Conservation (phyloP, 495 filamentous ascomycete genomes). For the Staphylotrichum tortipilum region DNA sequence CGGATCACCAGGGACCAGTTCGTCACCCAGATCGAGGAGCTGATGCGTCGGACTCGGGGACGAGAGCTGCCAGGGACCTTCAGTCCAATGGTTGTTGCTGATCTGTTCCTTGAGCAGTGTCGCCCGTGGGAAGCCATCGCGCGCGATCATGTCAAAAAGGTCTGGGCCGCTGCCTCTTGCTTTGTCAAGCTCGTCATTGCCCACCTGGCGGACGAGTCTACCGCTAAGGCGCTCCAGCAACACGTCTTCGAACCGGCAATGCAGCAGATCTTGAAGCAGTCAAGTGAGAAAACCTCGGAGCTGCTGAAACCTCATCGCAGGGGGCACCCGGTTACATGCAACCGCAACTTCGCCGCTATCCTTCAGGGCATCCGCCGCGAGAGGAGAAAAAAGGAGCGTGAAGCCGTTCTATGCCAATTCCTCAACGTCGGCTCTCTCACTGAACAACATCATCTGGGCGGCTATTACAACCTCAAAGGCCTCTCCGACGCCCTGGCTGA, state of each 20-base stretch:
- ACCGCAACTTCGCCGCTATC: conserved; percentile 45
- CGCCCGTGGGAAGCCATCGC: conserved; percentile 30
- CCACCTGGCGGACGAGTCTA: conserved; percentile 24
- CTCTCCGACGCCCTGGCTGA: conserved; percentile 23
- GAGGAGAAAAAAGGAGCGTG: conserved; percentile 16
- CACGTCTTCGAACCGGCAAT: conserved; percentile 27
- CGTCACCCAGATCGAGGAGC: conserved; percentile 23
- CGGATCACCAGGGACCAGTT: conserved; percentile 20
- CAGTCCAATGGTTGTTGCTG: conserved; percentile 38
- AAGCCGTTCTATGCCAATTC: conserved; percentile 9
- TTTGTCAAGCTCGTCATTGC: conserved; percentile 22
- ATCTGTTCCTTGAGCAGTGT: conserved; percentile 39
- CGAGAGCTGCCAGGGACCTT: conserved; percentile 41
- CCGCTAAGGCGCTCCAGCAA: conserved; percentile 20
- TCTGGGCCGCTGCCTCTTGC: conserved; percentile 19
- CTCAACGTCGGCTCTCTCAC: conserved; percentile 8
- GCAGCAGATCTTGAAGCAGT: conserved; percentile 9
- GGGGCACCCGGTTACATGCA: conserved; percentile 48
- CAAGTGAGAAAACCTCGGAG: conserved; percentile 25
- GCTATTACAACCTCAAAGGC: conserved; percentile 8
- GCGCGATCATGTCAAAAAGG: conserved; percentile 12
- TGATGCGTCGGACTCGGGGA: conserved; percentile 27
- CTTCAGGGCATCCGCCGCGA: conserved; percentile 32
- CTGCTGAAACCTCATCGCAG: conserved; percentile 29
- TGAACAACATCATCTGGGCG: conserved; percentile 2